phyloP scores from a whole-genome alignment of 192 early-diverging fungal genomes.

The Podila minutissima region DNA sequence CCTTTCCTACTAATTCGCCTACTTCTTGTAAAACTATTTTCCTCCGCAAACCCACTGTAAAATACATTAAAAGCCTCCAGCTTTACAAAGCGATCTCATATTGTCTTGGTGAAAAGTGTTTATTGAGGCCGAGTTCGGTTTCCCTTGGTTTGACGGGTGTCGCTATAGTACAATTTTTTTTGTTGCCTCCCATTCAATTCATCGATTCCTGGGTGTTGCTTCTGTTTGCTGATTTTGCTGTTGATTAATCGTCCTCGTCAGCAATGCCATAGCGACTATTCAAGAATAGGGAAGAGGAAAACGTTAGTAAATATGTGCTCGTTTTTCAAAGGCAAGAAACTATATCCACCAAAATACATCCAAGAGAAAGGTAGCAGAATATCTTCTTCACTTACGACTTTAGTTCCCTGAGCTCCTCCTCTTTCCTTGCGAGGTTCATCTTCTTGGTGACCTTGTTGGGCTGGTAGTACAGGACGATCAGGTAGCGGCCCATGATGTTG shows the following conservation, averaged over 20 bases:
- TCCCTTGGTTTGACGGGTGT: not conserved
- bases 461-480: slow-evolving; percentile 94
- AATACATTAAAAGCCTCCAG: too few species aligned
- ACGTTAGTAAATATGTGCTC: not conserved
- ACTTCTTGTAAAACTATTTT: too few species aligned
- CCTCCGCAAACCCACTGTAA: too few species aligned
- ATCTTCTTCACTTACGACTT: slow-evolving; percentile 61
- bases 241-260: slow-evolving; percentile 27
- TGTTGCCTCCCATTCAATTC: not conserved
- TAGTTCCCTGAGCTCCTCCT: slow-evolving; percentile 76
- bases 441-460: slow-evolving; percentile 83
- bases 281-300: not conserved
- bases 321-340: not conserved
- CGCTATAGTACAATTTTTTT: not conserved
- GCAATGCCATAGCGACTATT: slow-evolving; percentile 48
- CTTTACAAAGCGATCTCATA: too few species aligned
- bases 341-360: not conserved
- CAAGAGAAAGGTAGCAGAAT: not conserved
- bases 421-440: slow-evolving; percentile 81
- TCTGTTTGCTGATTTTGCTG: not conserved
- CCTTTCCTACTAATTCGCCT: not conserved
- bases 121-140: not conserved
- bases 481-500: slow-evolving; percentile 94
- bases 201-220: not conserved
- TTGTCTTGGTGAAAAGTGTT: too few species aligned